These are phyloP conservation scores for Rhododendron ferrugineum DNA, from an alignment of 148 eudicot genomes.

Conservation along the genomic window DNA sequence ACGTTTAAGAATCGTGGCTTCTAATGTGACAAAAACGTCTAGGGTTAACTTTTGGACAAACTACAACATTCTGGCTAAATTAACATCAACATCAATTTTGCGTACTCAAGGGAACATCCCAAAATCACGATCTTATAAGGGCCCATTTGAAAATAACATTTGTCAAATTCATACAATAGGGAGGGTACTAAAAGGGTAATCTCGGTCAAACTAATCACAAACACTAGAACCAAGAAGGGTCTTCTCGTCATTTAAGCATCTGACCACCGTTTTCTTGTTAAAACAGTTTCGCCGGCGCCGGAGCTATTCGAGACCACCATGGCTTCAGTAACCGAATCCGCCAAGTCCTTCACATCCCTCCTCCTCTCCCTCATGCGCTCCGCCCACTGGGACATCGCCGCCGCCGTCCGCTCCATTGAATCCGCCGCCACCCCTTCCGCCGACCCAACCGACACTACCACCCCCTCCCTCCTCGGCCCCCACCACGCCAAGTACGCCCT, in stretches of 20 bases:
- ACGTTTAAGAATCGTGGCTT: background rate
- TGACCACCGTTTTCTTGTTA: background rate
- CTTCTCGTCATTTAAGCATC: background rate
- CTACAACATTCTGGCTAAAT: background rate
- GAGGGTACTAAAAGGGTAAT: too few species aligned
- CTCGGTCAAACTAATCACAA: background rate
- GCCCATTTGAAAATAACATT: background rate
- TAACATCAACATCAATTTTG: background rate
- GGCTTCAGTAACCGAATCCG: constrained; percentile 57
- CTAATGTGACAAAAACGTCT: background rate
- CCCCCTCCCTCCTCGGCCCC: constrained; percentile 25
- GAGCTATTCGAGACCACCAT: constrained; percentile 73
- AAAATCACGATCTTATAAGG: background rate
- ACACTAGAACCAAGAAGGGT: background rate
- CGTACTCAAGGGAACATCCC: background rate
- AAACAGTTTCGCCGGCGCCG: constrained; percentile 60
- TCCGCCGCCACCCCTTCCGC: constrained; percentile 37
- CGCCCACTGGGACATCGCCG: constrained; percentile 85
- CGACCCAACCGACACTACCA: constrained; percentile 6
- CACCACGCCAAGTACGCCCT: constrained; percentile 79
- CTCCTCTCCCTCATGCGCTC: constrained; percentile 93
- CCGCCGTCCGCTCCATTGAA: constrained; percentile 85
- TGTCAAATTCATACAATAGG: background rate
- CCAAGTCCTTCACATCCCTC: constrained; percentile 69
- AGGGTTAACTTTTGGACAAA: background rate